Conservation (phyloP, 2,329 filamentous ascomycete species). For the Epichloe sylvatica region DNA sequence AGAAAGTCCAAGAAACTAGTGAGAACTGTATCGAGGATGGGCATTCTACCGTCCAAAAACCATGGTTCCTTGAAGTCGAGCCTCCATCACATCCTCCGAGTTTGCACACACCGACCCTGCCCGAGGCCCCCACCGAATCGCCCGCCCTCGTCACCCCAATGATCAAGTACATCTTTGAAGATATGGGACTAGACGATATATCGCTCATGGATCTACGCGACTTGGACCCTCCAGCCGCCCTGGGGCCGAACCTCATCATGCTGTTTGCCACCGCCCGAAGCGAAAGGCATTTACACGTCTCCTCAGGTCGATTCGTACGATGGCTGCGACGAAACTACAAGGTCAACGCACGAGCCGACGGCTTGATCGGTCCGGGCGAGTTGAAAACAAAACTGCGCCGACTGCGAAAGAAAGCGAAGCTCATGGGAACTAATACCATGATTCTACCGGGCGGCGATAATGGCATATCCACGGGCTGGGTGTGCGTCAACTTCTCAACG, state of each 20-base stretch:
- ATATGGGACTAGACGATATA: constrained; percentile 75
- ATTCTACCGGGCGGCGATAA: constrained; percentile 56
- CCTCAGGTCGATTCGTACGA: constrained; percentile 75
- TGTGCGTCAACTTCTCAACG: constrained; percentile 78
- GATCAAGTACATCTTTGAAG: constrained; percentile 64
- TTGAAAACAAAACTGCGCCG: constrained; percentile 74
- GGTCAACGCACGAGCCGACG: constrained; percentile 67
- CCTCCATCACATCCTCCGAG: constrained; percentile 37
- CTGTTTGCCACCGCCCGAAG: constrained; percentile 80
- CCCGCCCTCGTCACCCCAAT: constrained; percentile 60
- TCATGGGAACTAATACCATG: constrained; percentile 61
- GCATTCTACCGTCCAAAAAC: constrained; percentile 22
- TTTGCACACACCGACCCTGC: constrained; percentile 33
- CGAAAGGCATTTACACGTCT: constrained; percentile 84
- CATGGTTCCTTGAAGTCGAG: constrained; percentile 80
- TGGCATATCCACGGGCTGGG: constrained; percentile 85
- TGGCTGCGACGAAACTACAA: constrained; percentile 66
- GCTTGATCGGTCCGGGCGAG: constrained; percentile 78
- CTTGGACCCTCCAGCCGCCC: constrained; percentile 71
- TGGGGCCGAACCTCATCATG: constrained; percentile 86
- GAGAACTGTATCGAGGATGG: neutral
- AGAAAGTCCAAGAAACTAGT: constrained; percentile 18
- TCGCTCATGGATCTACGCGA: constrained; percentile 68
- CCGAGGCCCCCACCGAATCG: constrained; percentile 47
- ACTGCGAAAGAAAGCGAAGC: constrained; percentile 65